Percentiles rank a stretch among this genome's conserved stretches.
phyloP scores from a whole-genome alignment of 73 alveolate species.

The Symbiodinium pilosum region DNA sequence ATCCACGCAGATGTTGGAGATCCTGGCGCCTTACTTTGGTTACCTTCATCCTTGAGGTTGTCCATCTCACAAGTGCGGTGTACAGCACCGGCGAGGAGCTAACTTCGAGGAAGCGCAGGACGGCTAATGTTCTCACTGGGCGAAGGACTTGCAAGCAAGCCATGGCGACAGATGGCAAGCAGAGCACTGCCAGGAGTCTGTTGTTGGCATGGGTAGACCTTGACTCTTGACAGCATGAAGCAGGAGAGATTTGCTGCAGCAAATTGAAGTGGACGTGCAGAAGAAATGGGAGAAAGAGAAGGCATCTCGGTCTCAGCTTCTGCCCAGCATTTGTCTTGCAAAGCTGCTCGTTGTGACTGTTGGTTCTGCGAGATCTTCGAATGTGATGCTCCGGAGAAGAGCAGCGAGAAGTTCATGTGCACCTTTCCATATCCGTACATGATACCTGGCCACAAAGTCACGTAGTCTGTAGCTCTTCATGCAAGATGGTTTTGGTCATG shows the following conservation, averaged over 20 bases:
- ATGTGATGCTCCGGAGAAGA: constrained; percentile 97
- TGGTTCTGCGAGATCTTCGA: constrained; percentile 92
- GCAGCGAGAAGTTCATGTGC: constrained; percentile 96
- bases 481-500: no score
- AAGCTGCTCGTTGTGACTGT: not conserved
- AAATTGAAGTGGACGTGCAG: constrained; percentile 97
- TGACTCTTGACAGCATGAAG: not conserved
- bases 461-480: not conserved
- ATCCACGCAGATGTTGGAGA: no score
- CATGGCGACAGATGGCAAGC: constrained; percentile 95
- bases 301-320: not conserved
- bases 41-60: no score
- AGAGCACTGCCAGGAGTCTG: constrained; percentile 96
- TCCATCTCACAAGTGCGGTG: constrained; percentile 75
- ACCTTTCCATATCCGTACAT: constrained; percentile 99
- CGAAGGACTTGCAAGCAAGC: constrained; percentile 82
- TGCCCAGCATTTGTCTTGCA: not conserved
- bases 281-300: constrained; percentile 96
- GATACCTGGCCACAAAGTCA: constrained; percentile 40
- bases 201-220: not conserved
- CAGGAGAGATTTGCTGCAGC: constrained; percentile 97
- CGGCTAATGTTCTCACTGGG: not conserved
- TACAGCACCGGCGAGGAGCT: constrained; percentile 62
- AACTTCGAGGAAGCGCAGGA: no score
- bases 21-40: no score